A percentile compares a stretch with the other conserved stretches of the same genome.
These are phyloP conservation scores for Ogataea ramenticola DNA, from an alignment of 805 yeast species.

Conservation along the genomic window DNA sequence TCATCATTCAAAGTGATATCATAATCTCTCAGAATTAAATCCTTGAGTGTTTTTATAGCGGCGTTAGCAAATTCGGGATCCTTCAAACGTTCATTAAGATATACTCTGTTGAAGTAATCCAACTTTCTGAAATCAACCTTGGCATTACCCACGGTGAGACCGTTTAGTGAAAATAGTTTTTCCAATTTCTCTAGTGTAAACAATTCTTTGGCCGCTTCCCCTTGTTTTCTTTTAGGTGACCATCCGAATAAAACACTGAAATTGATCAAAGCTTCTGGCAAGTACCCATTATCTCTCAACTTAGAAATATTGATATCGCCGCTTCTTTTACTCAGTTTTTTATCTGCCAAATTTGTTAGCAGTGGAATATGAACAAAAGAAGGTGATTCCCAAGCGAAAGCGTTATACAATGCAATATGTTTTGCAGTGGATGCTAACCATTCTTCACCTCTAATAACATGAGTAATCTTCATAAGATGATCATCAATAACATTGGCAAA, in stretches of 20 bases:
- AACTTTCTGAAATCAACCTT: constrained; percentile 80
- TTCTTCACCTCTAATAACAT: constrained; percentile 95
- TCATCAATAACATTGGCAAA: constrained; percentile 95
- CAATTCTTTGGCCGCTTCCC: constrained; percentile 44
- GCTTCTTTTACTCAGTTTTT: constrained; percentile 78
- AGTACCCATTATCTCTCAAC: constrained; percentile 51
- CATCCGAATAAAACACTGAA: constrained; percentile 91
- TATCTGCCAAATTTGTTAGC: constrained; percentile 62
- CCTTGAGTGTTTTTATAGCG: constrained; percentile 27
- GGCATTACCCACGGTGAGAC: constrained; percentile 88
- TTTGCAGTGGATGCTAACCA: constrained; percentile 97
- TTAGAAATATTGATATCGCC: constrained; percentile 71
- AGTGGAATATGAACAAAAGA: constrained; percentile 84
- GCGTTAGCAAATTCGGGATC: constrained; percentile 28
- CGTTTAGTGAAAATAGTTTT: constrained; percentile 51
- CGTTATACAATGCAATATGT: constrained; percentile 78
- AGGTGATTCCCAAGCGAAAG: constrained; percentile 84
- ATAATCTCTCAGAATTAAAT: constrained; percentile 11
- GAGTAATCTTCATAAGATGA: constrained; percentile 85
- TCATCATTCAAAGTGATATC: constrained; percentile 15
- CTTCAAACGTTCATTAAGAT: constrained; percentile 38
- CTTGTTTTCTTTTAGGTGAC: constrained; percentile 65
- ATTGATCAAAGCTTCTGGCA: constrained; percentile 84
- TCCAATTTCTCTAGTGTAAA: constrained; percentile 46
- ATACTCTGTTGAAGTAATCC: constrained; percentile 68